phyloP scores from a whole-genome alignment of 345 rosid species.

The Limnanthes douglasii region DNA sequence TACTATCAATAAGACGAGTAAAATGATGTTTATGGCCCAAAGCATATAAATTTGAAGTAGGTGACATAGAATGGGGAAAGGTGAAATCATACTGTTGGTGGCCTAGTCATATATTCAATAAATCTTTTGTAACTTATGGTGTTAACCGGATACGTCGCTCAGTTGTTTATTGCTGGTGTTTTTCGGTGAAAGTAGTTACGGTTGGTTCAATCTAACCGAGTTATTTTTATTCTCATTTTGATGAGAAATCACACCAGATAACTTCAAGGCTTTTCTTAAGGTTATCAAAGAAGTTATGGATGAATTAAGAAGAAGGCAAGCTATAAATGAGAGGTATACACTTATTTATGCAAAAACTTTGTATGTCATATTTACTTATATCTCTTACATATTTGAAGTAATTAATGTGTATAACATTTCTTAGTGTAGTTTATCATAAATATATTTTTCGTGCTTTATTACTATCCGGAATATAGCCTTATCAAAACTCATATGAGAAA shows the following conservation, averaged over 20 bases:
- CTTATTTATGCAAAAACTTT: too few relatives aligned
- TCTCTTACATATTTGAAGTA: too few relatives aligned
- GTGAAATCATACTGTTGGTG: slow-evolving; percentile 99
- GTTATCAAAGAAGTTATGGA: slow-evolving; percentile 94
- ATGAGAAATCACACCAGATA: slow-evolving; percentile 62
- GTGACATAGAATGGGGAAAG: slow-evolving; percentile 99
- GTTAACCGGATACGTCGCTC: slow-evolving; percentile 74
- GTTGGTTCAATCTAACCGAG: slow-evolving; percentile 99
- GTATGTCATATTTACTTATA: too few relatives aligned
- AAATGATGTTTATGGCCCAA: slow-evolving; percentile 51
- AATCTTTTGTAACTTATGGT: slow-evolving; percentile 63
- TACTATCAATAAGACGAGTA: slow-evolving; percentile 59
- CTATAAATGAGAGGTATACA: too few relatives aligned
- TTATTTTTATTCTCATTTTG: slow-evolving; percentile 56
- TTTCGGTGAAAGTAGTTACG: slow-evolving; percentile 97
- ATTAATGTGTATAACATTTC: too few relatives aligned
- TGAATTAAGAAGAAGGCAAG: slow-evolving; percentile 68
- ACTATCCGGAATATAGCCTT: too few relatives aligned
- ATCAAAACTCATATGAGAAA: too few relatives aligned
- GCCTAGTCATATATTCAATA: slow-evolving; percentile 97
- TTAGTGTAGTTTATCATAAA: too few relatives aligned
- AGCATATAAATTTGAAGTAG: slow-evolving; percentile 76
- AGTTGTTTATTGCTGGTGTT: slow-evolving; percentile 88
- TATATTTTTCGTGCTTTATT: too few relatives aligned
- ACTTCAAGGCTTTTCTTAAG: slow-evolving; percentile 46